Conservation (phyloP, 495 filamentous ascomycete species). For the Lineolata rhizophorae region DNA sequence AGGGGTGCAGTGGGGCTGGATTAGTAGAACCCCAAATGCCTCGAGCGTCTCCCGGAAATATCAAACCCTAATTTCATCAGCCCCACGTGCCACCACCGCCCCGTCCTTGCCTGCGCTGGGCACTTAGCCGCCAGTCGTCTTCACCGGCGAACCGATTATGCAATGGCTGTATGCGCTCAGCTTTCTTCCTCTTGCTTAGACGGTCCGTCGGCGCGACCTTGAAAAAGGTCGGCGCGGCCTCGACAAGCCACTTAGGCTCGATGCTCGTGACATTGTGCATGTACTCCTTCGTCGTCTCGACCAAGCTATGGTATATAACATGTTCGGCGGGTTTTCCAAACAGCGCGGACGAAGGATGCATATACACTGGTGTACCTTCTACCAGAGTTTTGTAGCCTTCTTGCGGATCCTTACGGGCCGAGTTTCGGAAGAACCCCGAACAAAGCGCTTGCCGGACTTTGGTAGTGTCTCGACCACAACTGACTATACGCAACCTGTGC, state of each 20-base stretch:
- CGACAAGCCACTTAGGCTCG: constrained; percentile 81
- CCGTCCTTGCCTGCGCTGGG: constrained; percentile 69
- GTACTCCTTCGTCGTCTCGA: constrained; percentile 90
- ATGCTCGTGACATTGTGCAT: constrained; percentile 87
- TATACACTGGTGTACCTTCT: constrained; percentile 82
- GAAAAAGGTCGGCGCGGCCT: constrained; percentile 94
- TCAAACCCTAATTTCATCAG: constrained; percentile 19
- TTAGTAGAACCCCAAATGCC: too few relatives aligned
- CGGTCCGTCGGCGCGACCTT: constrained; percentile 83
- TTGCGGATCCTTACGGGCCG: constrained; percentile 82
- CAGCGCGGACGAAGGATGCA: constrained; percentile 75
- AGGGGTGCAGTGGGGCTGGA: too few relatives aligned
- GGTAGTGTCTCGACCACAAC: constrained; percentile 67
- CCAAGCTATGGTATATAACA: constrained; percentile 76
- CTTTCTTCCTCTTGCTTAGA: constrained; percentile 78
- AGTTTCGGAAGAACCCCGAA: constrained; percentile 86
- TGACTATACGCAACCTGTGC: constrained; percentile 60
- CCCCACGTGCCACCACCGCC: constrained; percentile 95
- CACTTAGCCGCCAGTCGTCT: constrained; percentile 83
- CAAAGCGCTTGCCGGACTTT: constrained; percentile 85
- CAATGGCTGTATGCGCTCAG: constrained; percentile 81
- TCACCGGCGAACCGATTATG: constrained; percentile 80
- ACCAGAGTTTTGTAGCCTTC: constrained; percentile 95
- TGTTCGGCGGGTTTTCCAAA: constrained; percentile 94
- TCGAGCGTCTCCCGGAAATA: too few relatives aligned